Base-by-base conservation (phyloP, 352 stramenopile genomes). In the Blastocystis sp. region DNA sequence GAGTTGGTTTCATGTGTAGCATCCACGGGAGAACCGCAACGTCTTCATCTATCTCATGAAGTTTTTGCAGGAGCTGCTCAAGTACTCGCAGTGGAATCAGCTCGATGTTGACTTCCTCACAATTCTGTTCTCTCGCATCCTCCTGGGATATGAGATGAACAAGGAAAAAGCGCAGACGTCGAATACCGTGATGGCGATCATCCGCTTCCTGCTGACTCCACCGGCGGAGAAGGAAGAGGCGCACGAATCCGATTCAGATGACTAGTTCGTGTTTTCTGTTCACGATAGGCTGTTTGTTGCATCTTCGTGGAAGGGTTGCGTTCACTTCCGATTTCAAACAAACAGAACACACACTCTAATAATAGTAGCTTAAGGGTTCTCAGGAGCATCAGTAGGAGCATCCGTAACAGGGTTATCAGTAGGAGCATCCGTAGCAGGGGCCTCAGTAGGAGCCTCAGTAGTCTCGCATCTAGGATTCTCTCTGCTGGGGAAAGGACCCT, bases 41-140 rank as follows among this genome's bases (percentile, higher is more conserved):
- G 63, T 80, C 4, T 89, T 89, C 51, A 89, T 89, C 41, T 89
- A 89, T 31, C 13, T 89, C 41, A 89, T 89, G 39, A 74, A 61
- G 61, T 89, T 89, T 31, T 26, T 89, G 67, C 63, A 80, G 50
- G 65, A 89, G 60, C 16, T 89, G 29, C 67, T 89, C 12, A 59
- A 61, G 41, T 77, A 77, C 19, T 33, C 37, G 3, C 10, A 74
- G 35, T 39, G 33, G 59, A 89, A 89, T 55, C 35, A 71, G 35
- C 62, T 71, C 1, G 67, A 77, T 55, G 63, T 55, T 10, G 79
- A 77, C 4, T 78, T 89, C 24, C 67, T 89, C 0, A 66, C 61
- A 24, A 89, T 89, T 31, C n/a, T 78, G 24, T 89, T 89, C 70
- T 61, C 74, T 50, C 33, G 31, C 21, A 55, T 69, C 31, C 26